Evolutionary conservation across 805 yeast genomes (phyloP).

Genomic region (Sungouiella blattae): DNA sequence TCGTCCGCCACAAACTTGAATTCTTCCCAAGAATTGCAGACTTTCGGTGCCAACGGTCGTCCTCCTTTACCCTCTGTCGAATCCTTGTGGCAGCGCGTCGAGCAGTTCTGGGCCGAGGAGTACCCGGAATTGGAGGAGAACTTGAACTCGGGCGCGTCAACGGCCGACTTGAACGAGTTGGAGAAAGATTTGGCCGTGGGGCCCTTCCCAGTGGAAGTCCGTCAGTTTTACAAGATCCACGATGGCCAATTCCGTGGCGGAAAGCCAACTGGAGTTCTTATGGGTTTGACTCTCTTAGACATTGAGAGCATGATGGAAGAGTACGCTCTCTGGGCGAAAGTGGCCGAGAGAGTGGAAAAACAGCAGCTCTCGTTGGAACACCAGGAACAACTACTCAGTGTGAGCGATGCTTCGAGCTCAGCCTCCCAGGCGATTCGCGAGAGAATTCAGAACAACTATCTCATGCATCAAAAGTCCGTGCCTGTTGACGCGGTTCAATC

Average conservation of each 20-base stretch:
- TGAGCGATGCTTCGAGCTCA: slow-evolving; percentile 7
- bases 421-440: slow-evolving; percentile 10
- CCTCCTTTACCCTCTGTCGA: slow-evolving; percentile 30
- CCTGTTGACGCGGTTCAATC: slow-evolving; percentile 18
- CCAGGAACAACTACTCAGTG: slow-evolving; percentile 20
- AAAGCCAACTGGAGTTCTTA: slow-evolving; percentile 42
- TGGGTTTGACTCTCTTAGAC: slow-evolving; percentile 42
- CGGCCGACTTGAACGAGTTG: slow-evolving; percentile 45
- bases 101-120: slow-evolving; percentile 41
- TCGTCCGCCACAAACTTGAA: slow-evolving; percentile 38
- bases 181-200: slow-evolving; percentile 43
- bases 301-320: slow-evolving; percentile 42
- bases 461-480: slow-evolving; percentile 17
- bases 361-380: slow-evolving; percentile 30
- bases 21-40: slow-evolving; percentile 43
- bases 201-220: slow-evolving; percentile 40
- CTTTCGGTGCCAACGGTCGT: slow-evolving; percentile 23
- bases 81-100: slow-evolving; percentile 42
- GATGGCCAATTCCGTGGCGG: slow-evolving; percentile 47
- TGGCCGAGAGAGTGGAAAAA: slow-evolving; percentile 37
- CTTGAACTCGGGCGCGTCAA: slow-evolving; percentile 41
- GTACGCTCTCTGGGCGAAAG: slow-evolving; percentile 39
- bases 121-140: slow-evolving; percentile 44
- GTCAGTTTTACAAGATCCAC: slow-evolving; percentile 43
- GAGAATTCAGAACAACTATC: slow-evolving; percentile 13